Evolutionary conservation across 805 yeast species (phyloP).

Genomic region (Sungouiella thailandica): DNA sequence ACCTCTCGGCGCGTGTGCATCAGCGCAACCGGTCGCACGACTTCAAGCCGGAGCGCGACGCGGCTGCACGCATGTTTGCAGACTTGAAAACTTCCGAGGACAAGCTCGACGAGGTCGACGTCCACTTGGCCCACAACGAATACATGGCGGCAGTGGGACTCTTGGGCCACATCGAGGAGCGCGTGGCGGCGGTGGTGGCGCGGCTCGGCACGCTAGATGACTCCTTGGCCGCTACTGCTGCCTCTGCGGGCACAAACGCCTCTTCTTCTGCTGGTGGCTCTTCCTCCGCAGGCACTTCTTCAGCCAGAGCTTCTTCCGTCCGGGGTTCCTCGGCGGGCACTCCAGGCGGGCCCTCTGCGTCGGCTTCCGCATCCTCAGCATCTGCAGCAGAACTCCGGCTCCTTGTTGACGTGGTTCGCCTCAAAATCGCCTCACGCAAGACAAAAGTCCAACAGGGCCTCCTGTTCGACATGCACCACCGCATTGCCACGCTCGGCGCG

Average conservation of each 20-base stretch:
- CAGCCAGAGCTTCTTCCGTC: no score
- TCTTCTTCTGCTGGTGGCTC: no score
- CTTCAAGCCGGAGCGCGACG: slow-evolving; percentile 14
- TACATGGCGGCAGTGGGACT: slow-evolving; percentile 44
- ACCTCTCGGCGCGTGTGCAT: slow-evolving; percentile 57
- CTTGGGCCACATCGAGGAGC: slow-evolving; percentile 32
- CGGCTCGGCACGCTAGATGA: no score
- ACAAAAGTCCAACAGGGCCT: slow-evolving; percentile 32
- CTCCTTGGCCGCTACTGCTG: no score
- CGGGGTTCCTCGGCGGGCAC: no score
- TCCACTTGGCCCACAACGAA: slow-evolving; percentile 56
- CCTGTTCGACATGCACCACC: slow-evolving; percentile 33
- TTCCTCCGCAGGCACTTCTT: no score
- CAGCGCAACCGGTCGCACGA: slow-evolving; percentile 53
- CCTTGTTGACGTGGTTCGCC: slow-evolving; percentile 37
- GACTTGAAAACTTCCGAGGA: slow-evolving; percentile 54
- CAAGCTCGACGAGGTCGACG: slow-evolving; percentile 63
- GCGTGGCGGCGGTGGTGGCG: slow-evolving; percentile 26
- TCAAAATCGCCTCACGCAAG: slow-evolving; percentile 36
- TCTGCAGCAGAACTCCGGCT: slow-evolving; percentile 22
- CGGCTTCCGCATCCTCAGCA: slow-evolving; percentile 9
- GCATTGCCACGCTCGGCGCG: slow-evolving; percentile 25
- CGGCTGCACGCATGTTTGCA: slow-evolving; percentile 29
- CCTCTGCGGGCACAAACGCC: no score
- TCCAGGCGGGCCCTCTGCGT: slow-evolving; percentile 3